A percentile compares a stretch with the other conserved stretches of the same genome.
Evolutionary conservation across 305 asterid genomes (phyloP).

Genomic region (Salvia sclarea): DNA sequence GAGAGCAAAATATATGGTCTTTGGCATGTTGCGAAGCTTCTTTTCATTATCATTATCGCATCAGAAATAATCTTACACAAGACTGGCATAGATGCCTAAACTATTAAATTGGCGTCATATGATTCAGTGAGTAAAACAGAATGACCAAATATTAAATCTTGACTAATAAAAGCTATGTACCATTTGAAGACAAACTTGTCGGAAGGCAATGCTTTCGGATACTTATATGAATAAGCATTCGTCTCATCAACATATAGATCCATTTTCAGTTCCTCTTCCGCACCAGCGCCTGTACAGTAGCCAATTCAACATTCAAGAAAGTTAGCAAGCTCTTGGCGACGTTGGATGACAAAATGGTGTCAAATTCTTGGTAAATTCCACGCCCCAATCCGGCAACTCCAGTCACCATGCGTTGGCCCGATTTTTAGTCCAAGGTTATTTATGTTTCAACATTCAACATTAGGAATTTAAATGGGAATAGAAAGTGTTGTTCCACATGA

Average conservation of each 20-base stretch:
- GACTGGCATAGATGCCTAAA: not conserved
- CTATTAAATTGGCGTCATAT: not conserved
- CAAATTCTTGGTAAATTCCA: not conserved
- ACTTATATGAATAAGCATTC: slow-evolving; percentile 85
- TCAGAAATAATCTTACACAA: not conserved
- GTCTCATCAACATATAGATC: slow-evolving; percentile 60
- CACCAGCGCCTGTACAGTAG: slow-evolving; percentile 49
- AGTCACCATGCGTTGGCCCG: not conserved
- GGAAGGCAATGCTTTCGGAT: slow-evolving; percentile 69
- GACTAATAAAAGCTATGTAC: slow-evolving; percentile 40
- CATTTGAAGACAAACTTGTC: slow-evolving; percentile 76
- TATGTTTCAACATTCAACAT: not conserved
- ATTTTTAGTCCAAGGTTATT: not conserved
- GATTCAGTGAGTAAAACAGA: slow-evolving; percentile 6
- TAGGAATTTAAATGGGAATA: not conserved
- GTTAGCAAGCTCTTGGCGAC: slow-evolving; percentile 29
- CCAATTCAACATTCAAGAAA: slow-evolving; percentile 27
- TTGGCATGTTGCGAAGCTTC: not conserved
- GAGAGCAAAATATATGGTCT: not conserved
- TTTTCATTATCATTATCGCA: not conserved
- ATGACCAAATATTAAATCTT: slow-evolving; percentile 3
- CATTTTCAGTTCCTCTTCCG: slow-evolving; percentile 71
- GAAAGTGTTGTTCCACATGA: not conserved
- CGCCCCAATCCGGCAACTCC: not conserved
- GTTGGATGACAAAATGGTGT: slow-evolving; percentile 3